Base-by-base conservation (phyloP, 139 green algal species). In the Chlorella vulgaris region DNA sequence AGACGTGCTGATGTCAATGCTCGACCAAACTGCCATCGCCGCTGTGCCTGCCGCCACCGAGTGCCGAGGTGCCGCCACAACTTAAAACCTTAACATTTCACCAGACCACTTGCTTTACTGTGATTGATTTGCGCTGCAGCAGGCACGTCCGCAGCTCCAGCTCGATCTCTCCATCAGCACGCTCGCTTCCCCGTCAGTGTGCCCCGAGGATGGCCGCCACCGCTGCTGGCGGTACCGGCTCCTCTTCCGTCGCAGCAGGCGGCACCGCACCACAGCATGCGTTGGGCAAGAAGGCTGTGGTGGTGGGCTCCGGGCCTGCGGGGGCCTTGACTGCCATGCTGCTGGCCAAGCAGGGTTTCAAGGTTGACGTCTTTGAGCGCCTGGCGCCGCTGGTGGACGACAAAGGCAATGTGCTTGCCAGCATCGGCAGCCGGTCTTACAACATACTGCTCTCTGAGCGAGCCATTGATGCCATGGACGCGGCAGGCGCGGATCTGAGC, bases 371-470 rank as follows among this genome's bases (percentile, higher is more conserved):
- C 1, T 79, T 79, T 53, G 73, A 81, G 39, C 28, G 29, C n/a
- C 60, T 71, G 58, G 60, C 74, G 5, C 74, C 74, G 10, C n/a
- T 62, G 60, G 58, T 81, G n/a, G 74, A 71, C 6, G 58, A 42
- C 2, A 21, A 71, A 18, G 74, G 74, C 39, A 71, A 73, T 4
- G 39, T 61, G 39, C 74, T 61, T n/a, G 74, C 74, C 58, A 73
- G 39, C 58, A 81, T 81, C n/a, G 74, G 74, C 5, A 39, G 58
- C 4, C 74, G 74, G 26, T 68, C 38, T 18, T 81, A 81, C 40
- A 71, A 81, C 60, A 71, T 81, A 18, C 39, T 81, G 74, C 60
- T 81, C 10, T 62, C 29, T n/a, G 74, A 81, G 74, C 74, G 74
- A 0, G 74, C 60, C 6, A 36, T 71, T 26, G 4, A 38, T 3